Base-by-base conservation (phyloP, 495 filamentous ascomycete genomes). In the Neurospora sp. region DNA sequence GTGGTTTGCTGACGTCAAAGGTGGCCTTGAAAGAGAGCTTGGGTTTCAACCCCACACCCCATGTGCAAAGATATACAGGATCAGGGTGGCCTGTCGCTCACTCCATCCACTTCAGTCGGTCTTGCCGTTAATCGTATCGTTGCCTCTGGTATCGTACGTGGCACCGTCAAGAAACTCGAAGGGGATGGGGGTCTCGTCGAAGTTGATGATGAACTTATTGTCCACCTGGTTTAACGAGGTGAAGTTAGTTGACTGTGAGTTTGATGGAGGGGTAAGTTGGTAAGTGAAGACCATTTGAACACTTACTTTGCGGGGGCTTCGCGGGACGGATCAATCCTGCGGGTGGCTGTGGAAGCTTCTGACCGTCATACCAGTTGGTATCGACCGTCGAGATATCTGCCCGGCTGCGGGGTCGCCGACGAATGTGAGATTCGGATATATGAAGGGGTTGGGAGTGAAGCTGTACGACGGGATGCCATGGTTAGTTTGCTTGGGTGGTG, bases 161-260 rank as follows among this genome's bases (percentile, higher is more conserved):
- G n/a, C 1, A 1, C 9, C 20, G 9, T 22, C 20, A 0, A 14
- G 9, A 27, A 12, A 0, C 9, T 22, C 4, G 4, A 53, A 53
- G 9, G 0, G 45, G 9, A 53, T 53, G n/a, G 9, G 1, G 4
- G 20, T 27, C 45, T 53, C 2, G 20, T 53, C 20, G 4, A 53
- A 14, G 12, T 16, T 12, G 22, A 61, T 35, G 12, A 61, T 59
- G 47, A 8, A 2, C 0, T 61, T 16, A 22, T 27, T 35, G 53
- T 0, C 12, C 0, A 18, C 5, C 53, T 61, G 22, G 53, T 0
- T 1, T 0, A 61, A 61, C 0, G 6, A 16, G 5, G 6, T 0
- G 4, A 3, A 35, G 53, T 61, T 31, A 18, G 53, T 31, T 61
- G 22, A 31, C 1, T 1, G 3, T 12, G 9, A 35, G 20, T 61